Percentiles rank a stretch among this genome's conserved stretches.
phyloP scores from a whole-genome alignment of 768 basidiomycete genomes.

The Calocybe indica region DNA sequence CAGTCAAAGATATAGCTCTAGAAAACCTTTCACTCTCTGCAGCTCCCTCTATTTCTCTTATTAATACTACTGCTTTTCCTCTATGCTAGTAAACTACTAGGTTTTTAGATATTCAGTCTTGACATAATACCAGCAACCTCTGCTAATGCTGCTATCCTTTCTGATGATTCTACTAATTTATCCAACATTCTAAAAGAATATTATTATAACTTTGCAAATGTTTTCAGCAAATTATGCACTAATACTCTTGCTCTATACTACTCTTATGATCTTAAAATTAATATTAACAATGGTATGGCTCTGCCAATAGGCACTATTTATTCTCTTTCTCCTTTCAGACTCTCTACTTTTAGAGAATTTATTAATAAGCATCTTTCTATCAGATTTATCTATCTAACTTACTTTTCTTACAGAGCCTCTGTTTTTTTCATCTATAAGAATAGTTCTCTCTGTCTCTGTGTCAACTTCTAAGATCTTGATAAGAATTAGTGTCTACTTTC shows the following conservation, averaged over 20 bases:
- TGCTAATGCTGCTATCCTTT: neutral
- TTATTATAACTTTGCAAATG: constrained; percentile 1
- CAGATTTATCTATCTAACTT: constrained; percentile 20
- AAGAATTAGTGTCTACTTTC: constrained; percentile 25
- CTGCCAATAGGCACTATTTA: constrained; percentile 16
- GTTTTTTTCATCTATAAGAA: constrained; percentile 20
- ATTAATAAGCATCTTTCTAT: constrained; percentile 20
- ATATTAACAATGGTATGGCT: constrained; percentile 20
- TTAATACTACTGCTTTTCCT: constrained; percentile 4
- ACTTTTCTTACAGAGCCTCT: constrained; percentile 13
- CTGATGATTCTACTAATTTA: neutral
- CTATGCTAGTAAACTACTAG: constrained; percentile 3
- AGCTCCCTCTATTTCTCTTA: neutral
- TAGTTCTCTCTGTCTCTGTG: constrained; percentile 15
- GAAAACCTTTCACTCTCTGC: too few relatives aligned
- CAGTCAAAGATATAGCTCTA: too few relatives aligned
- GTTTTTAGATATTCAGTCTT: neutral
- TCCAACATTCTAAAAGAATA: neutral
- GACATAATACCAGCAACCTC: neutral
- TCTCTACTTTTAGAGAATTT: constrained; percentile 16
- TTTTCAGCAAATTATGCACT: constrained; percentile 18
- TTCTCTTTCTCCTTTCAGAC: constrained; percentile 17
- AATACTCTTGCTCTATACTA: constrained; percentile 20
- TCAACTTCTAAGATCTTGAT: constrained; percentile 21
- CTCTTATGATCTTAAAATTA: constrained; percentile 24